Base-by-base conservation (phyloP, 306 rosid species). In the Trichosanthes cucumerina region DNA sequence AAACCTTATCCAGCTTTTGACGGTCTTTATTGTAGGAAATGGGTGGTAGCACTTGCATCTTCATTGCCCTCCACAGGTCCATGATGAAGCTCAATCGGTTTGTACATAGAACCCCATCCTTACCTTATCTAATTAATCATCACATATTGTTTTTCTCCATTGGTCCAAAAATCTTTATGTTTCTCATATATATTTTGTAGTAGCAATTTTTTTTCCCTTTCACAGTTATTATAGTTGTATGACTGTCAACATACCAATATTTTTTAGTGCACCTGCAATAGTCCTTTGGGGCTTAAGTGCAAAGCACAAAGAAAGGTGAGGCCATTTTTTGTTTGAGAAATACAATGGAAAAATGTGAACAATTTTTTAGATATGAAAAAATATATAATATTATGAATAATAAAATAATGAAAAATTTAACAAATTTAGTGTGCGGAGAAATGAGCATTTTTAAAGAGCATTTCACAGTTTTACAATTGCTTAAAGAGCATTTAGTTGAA, bases 11-110 rank as follows among this genome's bases (percentile, higher is more conserved):
- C 54, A 19, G 52, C 60, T 62, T 33, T 21, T 76, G 64, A 84
- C 47, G 44, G 72, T 79, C 65, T 78, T 65, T 69, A 78, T 70
- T 83, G 84, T 90, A 94, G 98, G 96, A 88, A 78, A 79, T 88
- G 81, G 85, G 83, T 82, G 93, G 93, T 57, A 87, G 98, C 87
- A 88, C 83, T 73, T 79, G 89, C 79, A 77, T 88, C 80, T 92
- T 92, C 78, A 81, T 94, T 85, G 96, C 97, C 46, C 88, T 94
- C 75, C 98, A 94, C 73, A 83, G 87, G 71, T 90, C 97, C 81
- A 92, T 94, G 98, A 77, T 89, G 80, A 88, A 86, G 58, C 96
- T 92, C 64, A 83, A 92, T 49, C 96, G 98, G 98, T 94, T 74
- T 81, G 91, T 86, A 24, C 68, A 31, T 52, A 58, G 23, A 47